Evolutionary conservation across 768 basidiomycete species (phyloP).

Genomic region (Agaricus blazei): DNA sequence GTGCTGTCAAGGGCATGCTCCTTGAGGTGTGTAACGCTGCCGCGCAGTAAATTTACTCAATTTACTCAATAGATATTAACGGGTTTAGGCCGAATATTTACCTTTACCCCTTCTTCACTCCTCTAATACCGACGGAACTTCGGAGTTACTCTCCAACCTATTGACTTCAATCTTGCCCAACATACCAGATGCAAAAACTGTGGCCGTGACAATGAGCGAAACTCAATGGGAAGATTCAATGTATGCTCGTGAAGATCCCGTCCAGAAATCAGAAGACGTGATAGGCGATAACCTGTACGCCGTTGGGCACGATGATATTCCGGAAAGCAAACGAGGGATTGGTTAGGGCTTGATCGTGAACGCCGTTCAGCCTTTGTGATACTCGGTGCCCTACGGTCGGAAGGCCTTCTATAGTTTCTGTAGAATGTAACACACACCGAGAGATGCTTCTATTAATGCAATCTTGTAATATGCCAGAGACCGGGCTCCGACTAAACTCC

Average conservation of each 20-base stretch:
- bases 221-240: conserved; percentile 79
- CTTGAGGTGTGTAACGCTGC: conserved; percentile 50
- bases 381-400: conserved; percentile 68
- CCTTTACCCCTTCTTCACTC: conserved; percentile 68
- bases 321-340: conserved; percentile 55
- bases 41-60: background rate
- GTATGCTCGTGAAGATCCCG: conserved; percentile 60
- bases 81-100: conserved; percentile 70
- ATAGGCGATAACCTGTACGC: conserved; percentile 52
- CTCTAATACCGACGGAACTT: conserved; percentile 59
- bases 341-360: conserved; percentile 76
- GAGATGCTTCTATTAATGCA: background rate
- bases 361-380: conserved; percentile 76
- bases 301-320: conserved; percentile 51
- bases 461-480: background rate
- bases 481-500: too few species aligned
- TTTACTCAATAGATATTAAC: conserved; percentile 3
- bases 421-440: background rate
- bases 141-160: conserved; percentile 70
- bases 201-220: conserved; percentile 74
- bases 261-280: conserved; percentile 8
- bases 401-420: conserved; percentile 48
- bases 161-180: conserved; percentile 72
- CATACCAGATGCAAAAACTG: conserved; percentile 65
- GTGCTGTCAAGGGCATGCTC: conserved; percentile 78